A percentile compares a stretch with the other conserved stretches of the same genome.
Evolutionary conservation across 352 stramenopile genomes (phyloP).

Genomic region (Phytophthora idaei): DNA sequence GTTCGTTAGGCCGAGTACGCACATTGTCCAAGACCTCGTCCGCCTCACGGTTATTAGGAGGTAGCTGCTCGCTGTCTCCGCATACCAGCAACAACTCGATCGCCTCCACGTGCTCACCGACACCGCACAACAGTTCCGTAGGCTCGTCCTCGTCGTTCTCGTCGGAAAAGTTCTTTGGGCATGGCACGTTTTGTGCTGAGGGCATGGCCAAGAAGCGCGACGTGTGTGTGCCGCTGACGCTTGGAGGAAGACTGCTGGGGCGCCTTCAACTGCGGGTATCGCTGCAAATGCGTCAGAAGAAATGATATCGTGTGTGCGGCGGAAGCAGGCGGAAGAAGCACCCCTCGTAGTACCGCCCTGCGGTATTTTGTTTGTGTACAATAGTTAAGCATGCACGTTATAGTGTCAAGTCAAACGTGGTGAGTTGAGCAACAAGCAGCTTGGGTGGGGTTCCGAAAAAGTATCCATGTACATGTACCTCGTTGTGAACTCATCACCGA

Average conservation of each 20-base stretch:
- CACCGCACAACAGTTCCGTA: slow-evolving; percentile 25
- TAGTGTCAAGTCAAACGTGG: no score
- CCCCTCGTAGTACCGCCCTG: background rate
- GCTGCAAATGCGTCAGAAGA: slow-evolving; percentile 51
- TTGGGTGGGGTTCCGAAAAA: no score
- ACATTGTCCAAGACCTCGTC: slow-evolving; percentile 42
- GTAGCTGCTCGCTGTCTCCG: slow-evolving; percentile 36
- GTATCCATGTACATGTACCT: no score
- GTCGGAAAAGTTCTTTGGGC: slow-evolving; percentile 58
- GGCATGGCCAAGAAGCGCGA: slow-evolving; percentile 53
- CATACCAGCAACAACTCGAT: slow-evolving; percentile 30
- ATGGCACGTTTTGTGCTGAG: slow-evolving; percentile 74
- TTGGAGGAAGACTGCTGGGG: slow-evolving; percentile 66
- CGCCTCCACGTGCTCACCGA: slow-evolving; percentile 41
- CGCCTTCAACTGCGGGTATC: slow-evolving; percentile 63
- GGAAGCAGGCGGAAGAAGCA: background rate
- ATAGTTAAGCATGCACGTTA: no score
- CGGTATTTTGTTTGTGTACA: background rate
- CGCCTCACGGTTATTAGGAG: slow-evolving; percentile 27
- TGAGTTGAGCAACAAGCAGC: no score
- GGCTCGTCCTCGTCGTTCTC: slow-evolving; percentile 33
- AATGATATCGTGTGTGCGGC: slow-evolving; percentile 11
- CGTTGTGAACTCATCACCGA: no score
- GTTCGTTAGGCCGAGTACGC: slow-evolving; percentile 38
- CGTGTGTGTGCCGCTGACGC: slow-evolving; percentile 59